Conservation (phyloP, 1,284 basidiomycete species). For the Microbotryomycetes sp. region DNA sequence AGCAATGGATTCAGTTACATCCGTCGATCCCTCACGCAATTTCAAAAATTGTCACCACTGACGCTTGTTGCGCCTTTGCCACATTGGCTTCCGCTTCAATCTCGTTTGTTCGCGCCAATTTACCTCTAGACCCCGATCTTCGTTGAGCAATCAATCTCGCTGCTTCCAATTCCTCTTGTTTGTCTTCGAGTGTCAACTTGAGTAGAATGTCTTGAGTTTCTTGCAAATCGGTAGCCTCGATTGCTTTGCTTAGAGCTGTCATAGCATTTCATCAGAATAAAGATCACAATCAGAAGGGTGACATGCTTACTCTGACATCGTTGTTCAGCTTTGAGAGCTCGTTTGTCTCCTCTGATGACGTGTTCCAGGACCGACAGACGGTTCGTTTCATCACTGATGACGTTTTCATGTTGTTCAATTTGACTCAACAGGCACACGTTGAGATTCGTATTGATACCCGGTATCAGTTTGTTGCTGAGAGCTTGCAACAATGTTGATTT, state of each 20-base stretch:
- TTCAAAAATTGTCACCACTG: constrained; percentile 8
- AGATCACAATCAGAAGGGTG: not conserved
- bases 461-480: constrained; percentile 48
- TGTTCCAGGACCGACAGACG: constrained; percentile 39
- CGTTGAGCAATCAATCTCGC: constrained; percentile 54
- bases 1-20: not conserved
- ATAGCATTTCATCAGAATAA: not conserved
- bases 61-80: constrained; percentile 38
- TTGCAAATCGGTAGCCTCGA: constrained; percentile 38
- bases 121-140: constrained; percentile 57
- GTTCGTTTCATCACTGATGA: constrained; percentile 38
- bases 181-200: constrained; percentile 37
- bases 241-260: constrained; percentile 37
- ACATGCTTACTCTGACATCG: constrained; percentile 39
- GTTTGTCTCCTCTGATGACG: constrained; percentile 44
- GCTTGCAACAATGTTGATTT: constrained; percentile 53
- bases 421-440: constrained; percentile 54
- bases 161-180: constrained; percentile 46
- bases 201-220: constrained; percentile 36
- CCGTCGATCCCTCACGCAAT: too few relatives aligned
- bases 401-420: constrained; percentile 37
- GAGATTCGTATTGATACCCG: constrained; percentile 51
- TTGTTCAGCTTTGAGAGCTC: constrained; percentile 35
- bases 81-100: constrained; percentile 51
- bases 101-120: constrained; percentile 55